These are phyloP conservation scores for Leucaena leucocephala DNA, from an alignment of 306 rosid species.

Conservation along the genomic window DNA sequence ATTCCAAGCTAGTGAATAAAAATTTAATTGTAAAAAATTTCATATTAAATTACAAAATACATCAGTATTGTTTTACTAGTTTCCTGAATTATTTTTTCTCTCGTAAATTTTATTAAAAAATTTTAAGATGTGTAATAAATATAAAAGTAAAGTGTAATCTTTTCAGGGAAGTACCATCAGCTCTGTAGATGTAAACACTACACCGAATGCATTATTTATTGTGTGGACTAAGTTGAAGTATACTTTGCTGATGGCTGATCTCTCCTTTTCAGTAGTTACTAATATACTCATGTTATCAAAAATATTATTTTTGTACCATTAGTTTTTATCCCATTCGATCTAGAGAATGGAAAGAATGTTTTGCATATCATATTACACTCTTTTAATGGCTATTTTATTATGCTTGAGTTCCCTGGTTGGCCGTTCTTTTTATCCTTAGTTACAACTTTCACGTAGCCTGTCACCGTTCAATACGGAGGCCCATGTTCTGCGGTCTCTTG, in stretches of 20 bases:
- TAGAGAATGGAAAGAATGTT: too few relatives aligned
- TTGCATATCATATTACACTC: too few relatives aligned
- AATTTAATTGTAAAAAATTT: neutral
- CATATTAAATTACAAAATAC: neutral
- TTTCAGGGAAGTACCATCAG: neutral
- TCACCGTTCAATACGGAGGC: neutral
- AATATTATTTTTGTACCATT: too few relatives aligned
- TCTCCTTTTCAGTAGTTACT: neutral
- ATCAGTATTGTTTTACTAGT: neutral
- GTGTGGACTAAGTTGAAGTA: too few relatives aligned
- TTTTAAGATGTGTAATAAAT: neutral
- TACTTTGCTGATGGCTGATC: too few relatives aligned
- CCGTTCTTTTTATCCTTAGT: constrained; percentile 16
- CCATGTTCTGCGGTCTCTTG: constrained; percentile 39
- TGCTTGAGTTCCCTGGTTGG: constrained; percentile 28
- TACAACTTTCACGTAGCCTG: neutral
- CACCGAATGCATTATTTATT: neutral
- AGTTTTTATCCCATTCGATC: too few relatives aligned
- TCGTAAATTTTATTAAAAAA: neutral
- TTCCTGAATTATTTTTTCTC: neutral
- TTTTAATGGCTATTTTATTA: neutral
- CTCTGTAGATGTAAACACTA: too few relatives aligned
- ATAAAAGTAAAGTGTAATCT: neutral
- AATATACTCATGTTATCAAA: too few relatives aligned
- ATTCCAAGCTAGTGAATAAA: neutral